These are phyloP conservation scores for Simmondsia chinensis DNA, from an alignment of 148 eudicot genomes.

Conservation along the genomic window DNA sequence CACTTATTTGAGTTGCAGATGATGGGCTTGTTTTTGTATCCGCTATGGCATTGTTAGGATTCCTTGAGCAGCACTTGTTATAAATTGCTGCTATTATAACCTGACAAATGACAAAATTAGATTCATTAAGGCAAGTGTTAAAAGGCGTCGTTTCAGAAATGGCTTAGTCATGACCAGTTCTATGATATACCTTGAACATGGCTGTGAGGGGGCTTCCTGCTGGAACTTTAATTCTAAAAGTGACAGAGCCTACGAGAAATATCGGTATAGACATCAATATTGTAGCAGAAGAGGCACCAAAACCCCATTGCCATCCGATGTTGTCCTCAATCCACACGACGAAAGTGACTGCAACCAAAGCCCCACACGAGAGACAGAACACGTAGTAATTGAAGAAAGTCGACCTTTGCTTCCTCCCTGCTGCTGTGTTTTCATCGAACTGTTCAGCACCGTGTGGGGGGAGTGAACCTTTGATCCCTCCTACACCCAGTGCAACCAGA, in stretches of 20 bases:
- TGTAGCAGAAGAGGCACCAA: constrained; percentile 27
- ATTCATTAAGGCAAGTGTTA: no score
- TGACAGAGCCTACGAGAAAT: constrained; percentile 43
- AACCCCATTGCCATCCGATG: constrained; percentile 92
- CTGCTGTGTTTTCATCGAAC: constrained; percentile 53
- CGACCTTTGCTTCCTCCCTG: constrained; percentile 61
- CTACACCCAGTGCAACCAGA: constrained; percentile 79
- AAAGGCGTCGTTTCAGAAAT: neutral
- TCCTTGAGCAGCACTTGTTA: constrained; percentile 25
- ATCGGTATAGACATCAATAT: constrained; percentile 35
- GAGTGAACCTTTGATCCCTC: constrained; percentile 87
- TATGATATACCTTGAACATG: constrained; percentile 46
- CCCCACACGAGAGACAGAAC: constrained; percentile 81
- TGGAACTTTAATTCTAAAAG: constrained; percentile 53
- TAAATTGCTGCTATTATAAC: constrained; percentile 50
- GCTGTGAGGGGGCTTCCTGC: constrained; percentile 84
- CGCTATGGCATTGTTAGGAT: constrained; percentile 21
- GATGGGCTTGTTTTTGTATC: constrained; percentile 25
- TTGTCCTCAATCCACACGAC: constrained; percentile 93
- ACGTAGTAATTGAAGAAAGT: constrained; percentile 77
- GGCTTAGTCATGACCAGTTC: neutral
- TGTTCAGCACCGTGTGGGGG: constrained; percentile 96
- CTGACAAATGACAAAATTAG: constrained; percentile 21
- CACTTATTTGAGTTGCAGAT: neutral
- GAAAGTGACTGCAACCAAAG: constrained; percentile 73